Evolutionary conservation across 257 asterid species (phyloP), one percentile per base, ranked within the genome.

Genomic region (Solanum piurae): DNA sequence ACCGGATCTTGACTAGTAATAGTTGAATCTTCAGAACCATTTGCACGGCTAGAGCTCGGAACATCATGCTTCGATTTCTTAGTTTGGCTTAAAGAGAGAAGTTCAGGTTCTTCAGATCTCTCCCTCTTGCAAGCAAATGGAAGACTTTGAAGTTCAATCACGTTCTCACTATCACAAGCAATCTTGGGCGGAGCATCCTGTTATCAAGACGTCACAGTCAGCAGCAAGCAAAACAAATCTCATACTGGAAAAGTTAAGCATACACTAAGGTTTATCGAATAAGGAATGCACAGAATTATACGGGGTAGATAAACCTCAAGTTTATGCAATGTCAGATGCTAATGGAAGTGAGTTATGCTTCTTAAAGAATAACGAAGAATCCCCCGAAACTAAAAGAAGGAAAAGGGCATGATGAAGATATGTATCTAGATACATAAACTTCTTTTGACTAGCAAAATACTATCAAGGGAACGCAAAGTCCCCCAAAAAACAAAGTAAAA

Each of bases 21-120:
- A 66, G 97, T 95, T 11, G 98, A 93, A 46, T 94, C 96, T 80
- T 94, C 95, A 8, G 96, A 94, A 29, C 98, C 98, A 13, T 95
- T 93, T 49, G 94, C 95, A 49, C 92, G 90, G 94, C 95, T 90
- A 1, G 94, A 92, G 95, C 87, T 95, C 31, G 96, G 95, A 60
- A 91, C 93, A 21, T 91, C 93, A 5, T 62, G 91, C 89, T 93
- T 94, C 4, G 91, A 87, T 74, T 94, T 88, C 87, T 95, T 95
- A 58, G 82, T 77, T 83, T 92, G 95, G 46, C 92, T 49, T 84
- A 92, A 66, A 14, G 95, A 92, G 85, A 93, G 91, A 2, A 90
- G 93, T 66, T 92, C 95, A 0, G 91, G 93, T 31, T 92, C 94
- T n/a, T 73, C 87, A 14, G 94, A 92, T 72, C 89, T 87, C 92